phyloP scores from a whole-genome alignment of 805 yeast genomes.

The Novakomyces olei region DNA sequence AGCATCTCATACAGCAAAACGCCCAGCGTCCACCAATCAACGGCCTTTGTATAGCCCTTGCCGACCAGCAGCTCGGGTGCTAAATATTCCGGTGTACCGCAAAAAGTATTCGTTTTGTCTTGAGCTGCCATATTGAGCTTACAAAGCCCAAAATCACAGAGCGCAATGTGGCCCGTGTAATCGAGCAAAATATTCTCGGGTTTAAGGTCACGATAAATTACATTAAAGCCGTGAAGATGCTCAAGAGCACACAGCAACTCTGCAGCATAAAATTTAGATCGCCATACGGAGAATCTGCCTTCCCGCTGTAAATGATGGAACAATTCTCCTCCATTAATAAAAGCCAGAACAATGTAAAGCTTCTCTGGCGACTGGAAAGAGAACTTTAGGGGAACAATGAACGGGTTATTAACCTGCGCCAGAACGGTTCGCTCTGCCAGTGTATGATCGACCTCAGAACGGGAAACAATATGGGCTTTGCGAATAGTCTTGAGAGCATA shows the following conservation, averaged over 20 bases:
- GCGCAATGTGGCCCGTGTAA: conserved; percentile 91
- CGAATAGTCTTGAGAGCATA: conserved; percentile 87
- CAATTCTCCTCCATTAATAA: conserved; percentile 91
- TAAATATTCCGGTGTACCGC: conserved; percentile 94
- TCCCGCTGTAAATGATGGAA: conserved; percentile 85
- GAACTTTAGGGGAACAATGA: conserved; percentile 87
- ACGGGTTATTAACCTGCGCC: conserved; percentile 82
- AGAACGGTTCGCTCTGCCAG: conserved; percentile 88
- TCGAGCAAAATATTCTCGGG: conserved; percentile 90
- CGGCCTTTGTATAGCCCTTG: conserved; percentile 84
- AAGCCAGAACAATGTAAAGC: conserved; percentile 69
- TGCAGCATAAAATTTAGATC: conserved; percentile 84
- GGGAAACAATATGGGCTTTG: conserved; percentile 80
- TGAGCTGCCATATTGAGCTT: conserved; percentile 81
- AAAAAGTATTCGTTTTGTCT: conserved; percentile 55
- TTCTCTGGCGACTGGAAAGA: conserved; percentile 95
- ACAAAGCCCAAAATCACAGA: conserved; percentile 93
- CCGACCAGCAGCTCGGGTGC: conserved; percentile 86
- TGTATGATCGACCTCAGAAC: conserved; percentile 89
- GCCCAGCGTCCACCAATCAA: conserved; percentile 98
- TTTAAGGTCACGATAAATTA: conserved; percentile 83
- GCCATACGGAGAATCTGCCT: conserved; percentile 67
- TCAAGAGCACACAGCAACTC: conserved; percentile 85
- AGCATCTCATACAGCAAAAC: conserved; percentile 85
- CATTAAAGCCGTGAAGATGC: conserved; percentile 72